Evolutionary conservation across 2,329 filamentous ascomycete species (phyloP), one percentile per base, ranked within the genome.

Genomic region (Juglanconis sp.): DNA sequence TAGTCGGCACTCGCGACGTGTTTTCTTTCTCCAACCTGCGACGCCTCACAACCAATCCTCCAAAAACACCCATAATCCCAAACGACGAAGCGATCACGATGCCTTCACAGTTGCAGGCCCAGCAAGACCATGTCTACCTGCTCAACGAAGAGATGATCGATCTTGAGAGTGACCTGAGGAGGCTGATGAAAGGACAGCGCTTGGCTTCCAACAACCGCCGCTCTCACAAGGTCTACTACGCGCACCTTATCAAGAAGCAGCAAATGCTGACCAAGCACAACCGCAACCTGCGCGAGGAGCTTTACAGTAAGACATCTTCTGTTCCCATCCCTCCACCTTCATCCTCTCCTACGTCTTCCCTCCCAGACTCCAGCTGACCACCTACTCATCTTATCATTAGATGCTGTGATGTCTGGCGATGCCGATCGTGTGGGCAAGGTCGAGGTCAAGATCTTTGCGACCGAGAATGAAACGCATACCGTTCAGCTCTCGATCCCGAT

Each of bases 401-500:
- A 52, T n/a, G 50, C 34, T n/a, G 34, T 52, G 34, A 38, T 53
- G 36, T 34, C 40, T 7, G 36, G 24, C 52, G 4, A 42, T 36
- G 10, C 24, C 36, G 34, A 24, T 3, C 53, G 44, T 31, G 11
- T 38, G 6, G 53, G 31, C 17, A 42, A 17, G 31, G 52, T 31
- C 13, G 52, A 55, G 44, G 53, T 30, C 9, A 42, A 30, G 32
- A 49, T 11, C 55, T 24, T 30, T 30, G 31, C 4, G 15, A 3
- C 32, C 6, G 35, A 51, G 40, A 48, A 55, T 3, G 46, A 67
- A 62, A 9, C 50, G 44, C 55, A 61, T 13, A 44, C 31, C 15
- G 1, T 38, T 17, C 50, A 52, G 50, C 32, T 52, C 15, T 24
- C 30, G 46, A 53, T 61, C 24, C 54, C 57, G 17, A 46, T 36